Evolutionary conservation across 2,329 filamentous ascomycete genomes (phyloP), one percentile per base, ranked within the genome.

Genomic region (Aspergillus nomiae): DNA sequence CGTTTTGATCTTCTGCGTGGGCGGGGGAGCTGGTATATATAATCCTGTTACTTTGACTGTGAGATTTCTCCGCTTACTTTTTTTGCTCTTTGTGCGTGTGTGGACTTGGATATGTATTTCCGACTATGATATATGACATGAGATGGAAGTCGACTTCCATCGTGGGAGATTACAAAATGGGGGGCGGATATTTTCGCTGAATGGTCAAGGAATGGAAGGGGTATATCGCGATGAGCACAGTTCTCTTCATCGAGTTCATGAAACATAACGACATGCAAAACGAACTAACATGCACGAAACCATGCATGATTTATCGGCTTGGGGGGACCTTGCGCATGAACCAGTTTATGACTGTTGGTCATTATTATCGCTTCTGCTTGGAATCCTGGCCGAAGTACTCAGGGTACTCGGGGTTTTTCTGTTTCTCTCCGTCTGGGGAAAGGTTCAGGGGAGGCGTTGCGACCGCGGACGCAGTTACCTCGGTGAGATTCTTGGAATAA

Each of bases 401-500:
- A 36, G 30, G 32, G 38, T 60, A 55, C 30, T 48, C 58, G 28
- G 30, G 32, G 24, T n/a, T 12, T 21, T 51, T 34, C 11, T 48
- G 34, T 12, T 67, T 65, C 56, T 65, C 65, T 4, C 56, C 32
- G n/a, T 63, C 63, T 4, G 50, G 56, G 26, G 58, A 60, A 28
- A 56, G 55, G 24, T 56, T 59, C 12, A 56, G 46, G 4, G 58
- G 11, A 14, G 65, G 59, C 12, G 50, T 54, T n/a, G 59, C 38
- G 7, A 63, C 54, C 24, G 60, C 26, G 4, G 63, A 53, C 51
- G 63, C 41, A 1, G 28, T 56, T 4, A 63, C 53, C 19, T 63
- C 63, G 16, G 60, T 36, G 30, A 48, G 43, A 9, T 63, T 43
- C 56, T 67, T 67, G 19, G 65, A 58, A 43, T 53, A 65, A 28